Base-by-base conservation (phyloP, 2,329 filamentous ascomycete genomes). In the Aspergillus sp. region DNA sequence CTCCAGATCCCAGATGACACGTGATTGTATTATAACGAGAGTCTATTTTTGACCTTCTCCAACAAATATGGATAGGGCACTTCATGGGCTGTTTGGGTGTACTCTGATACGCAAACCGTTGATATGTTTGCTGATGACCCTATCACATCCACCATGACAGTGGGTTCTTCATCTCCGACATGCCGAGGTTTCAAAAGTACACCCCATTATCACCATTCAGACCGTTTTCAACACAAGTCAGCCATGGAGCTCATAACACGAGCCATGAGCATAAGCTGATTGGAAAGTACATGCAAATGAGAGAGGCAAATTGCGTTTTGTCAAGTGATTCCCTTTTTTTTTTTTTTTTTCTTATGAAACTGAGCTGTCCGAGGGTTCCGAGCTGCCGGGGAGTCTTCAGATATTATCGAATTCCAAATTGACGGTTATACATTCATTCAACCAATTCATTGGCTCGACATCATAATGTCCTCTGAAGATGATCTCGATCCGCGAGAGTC, bases 391-490 rank as follows among this genome's bases (percentile, higher is more conserved):
- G 25, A 30, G 25, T 30, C 25, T 30, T 30, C 25, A 10, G 25
- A 12, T 27, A 27, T 4, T 27, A 39, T 19, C 17, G 22, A 7
- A 12, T 39, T 20, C 10, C 37, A 39, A 19, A 5, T 19, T 39
- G 17, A 19, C 37, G 19, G 37, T 39, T 10, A n/a, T 13, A 17
- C 33, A n/a, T 22, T 22, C 13, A 19, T 19, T 20, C 10, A 10
- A 19, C 17, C 17, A 39, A 10, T 39, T 12, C 4, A 20, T 39
- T 20, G 7, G 6, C 9, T 22, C 10, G 10, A 7, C 12, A 10
- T 30, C 9, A 22, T 19, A 23, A 62, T 62, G 60, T 46, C 55
- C 20, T 45, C 57, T 7, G 46, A 47, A 45, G 30, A 43, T 17
- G 41, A 43, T 23, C 23, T 22, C 33, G 47, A 50, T 22, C 27